phyloP scores from a whole-genome alignment of 2,329 filamentous ascomycete species.

The Colletotrichum agaves region DNA sequence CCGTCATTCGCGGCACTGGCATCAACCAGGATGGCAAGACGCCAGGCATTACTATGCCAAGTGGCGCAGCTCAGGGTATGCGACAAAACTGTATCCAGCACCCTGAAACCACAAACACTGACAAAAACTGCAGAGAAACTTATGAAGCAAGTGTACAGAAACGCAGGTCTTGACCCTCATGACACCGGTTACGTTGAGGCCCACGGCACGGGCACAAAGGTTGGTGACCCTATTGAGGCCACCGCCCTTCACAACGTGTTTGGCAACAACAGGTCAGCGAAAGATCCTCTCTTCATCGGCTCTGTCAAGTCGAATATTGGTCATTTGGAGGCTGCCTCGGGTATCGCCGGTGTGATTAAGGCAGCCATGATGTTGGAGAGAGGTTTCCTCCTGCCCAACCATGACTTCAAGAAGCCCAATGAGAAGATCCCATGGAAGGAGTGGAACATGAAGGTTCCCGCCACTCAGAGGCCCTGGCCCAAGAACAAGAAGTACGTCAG shows the following conservation, averaged over 20 bases:
- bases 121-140: constrained; percentile 47
- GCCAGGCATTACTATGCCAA: constrained; percentile 68
- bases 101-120: constrained; percentile 30
- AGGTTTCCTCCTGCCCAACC: constrained; percentile 60
- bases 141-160: constrained; percentile 52
- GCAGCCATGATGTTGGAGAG: constrained; percentile 62
- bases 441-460: constrained; percentile 61
- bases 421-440: constrained; percentile 59
- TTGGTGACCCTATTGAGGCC: constrained; percentile 67
- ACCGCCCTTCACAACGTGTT: constrained; percentile 58
- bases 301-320: constrained; percentile 64
- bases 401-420: constrained; percentile 61
- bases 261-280: constrained; percentile 41
- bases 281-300: constrained; percentile 55
- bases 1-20: constrained; percentile 61
- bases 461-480: constrained; percentile 57
- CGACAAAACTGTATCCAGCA: neutral
- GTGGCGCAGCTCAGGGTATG: constrained; percentile 55
- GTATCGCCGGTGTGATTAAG: constrained; percentile 64
- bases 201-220: constrained; percentile 66
- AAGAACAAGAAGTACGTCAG: constrained; percentile 60
- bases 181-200: constrained; percentile 55
- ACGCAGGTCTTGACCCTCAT: constrained; percentile 42
- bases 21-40: constrained; percentile 67
- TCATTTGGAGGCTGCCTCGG: constrained; percentile 62